phyloP scores from a whole-genome alignment of 352 stramenopile genomes.

The Globisporangium canariense region DNA sequence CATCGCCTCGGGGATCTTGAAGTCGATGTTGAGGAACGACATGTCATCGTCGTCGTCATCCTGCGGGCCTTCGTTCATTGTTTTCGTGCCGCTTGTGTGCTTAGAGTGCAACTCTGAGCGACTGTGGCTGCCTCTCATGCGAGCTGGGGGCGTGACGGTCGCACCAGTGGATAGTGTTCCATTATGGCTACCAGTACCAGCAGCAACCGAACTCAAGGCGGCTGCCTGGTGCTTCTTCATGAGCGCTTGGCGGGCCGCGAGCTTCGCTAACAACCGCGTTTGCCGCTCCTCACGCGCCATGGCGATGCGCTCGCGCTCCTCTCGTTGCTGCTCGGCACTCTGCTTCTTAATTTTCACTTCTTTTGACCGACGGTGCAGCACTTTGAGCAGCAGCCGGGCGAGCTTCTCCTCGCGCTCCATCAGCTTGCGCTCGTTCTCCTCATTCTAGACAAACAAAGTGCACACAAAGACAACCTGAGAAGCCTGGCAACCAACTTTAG shows the following conservation, averaged over 20 bases:
- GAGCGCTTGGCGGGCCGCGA: conserved; percentile 20
- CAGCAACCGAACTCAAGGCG: neutral
- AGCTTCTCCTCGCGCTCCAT: conserved; percentile 78
- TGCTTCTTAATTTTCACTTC: conserved; percentile 43
- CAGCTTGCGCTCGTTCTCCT: conserved; percentile 48
- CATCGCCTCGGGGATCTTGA: conserved; percentile 39
- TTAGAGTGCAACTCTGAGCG: conserved; percentile 3
- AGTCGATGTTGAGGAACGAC: conserved; percentile 47
- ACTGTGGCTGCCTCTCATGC: conserved; percentile 10
- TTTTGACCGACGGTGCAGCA: conserved; percentile 44
- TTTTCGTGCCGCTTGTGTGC: neutral
- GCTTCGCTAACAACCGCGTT: conserved; percentile 43
- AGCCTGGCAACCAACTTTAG: neutral
- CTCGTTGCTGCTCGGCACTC: conserved; percentile 51
- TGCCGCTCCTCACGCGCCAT: conserved; percentile 78
- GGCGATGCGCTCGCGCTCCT: conserved; percentile 56
- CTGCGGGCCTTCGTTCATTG: conserved; percentile 4
- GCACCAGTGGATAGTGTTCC: neutral
- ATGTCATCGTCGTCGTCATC: conserved; percentile 34
- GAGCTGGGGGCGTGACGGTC: neutral
- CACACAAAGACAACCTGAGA: neutral
- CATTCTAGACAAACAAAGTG: conserved; percentile 29
- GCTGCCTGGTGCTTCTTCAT: conserved; percentile 6
- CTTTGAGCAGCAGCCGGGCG: conserved; percentile 50
- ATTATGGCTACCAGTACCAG: neutral